These are phyloP conservation scores for Cryphonectria japonica DNA, from an alignment of 2,329 filamentous ascomycete species.

Conservation along the genomic window DNA sequence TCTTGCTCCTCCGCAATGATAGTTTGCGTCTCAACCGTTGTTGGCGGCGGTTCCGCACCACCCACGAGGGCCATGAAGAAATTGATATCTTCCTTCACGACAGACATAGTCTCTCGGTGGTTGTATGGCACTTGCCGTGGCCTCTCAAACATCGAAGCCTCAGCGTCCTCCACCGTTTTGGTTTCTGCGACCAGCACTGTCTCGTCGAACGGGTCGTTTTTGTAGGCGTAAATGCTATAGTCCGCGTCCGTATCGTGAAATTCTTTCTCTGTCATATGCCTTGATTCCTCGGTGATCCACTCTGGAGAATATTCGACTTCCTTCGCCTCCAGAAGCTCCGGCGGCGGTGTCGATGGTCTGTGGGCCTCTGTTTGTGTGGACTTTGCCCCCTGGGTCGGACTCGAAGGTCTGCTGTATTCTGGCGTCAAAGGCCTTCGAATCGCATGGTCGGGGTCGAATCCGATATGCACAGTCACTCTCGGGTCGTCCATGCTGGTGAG, in stretches of 20 bases:
- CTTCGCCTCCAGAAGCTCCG: not conserved
- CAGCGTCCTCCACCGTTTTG: not conserved
- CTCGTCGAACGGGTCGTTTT: not conserved
- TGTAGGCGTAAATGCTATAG: not conserved
- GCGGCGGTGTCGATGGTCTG: not conserved
- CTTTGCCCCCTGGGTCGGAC: not conserved
- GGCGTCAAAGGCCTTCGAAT: not conserved
- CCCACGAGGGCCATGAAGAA: conserved; percentile 21
- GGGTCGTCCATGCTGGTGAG: not conserved
- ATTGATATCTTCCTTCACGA: conserved; percentile 20
- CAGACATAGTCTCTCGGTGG: conserved; percentile 16
- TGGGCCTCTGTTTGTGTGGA: not conserved
- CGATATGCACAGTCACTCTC: not conserved
- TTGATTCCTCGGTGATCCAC: conserved; percentile 1
- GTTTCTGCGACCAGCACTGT: not conserved
- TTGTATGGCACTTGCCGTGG: not conserved
- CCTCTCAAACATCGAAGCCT: not conserved
- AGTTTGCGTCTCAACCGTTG: conserved; percentile 1
- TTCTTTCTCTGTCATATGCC: not conserved
- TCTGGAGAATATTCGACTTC: not conserved
- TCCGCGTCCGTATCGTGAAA: not conserved
- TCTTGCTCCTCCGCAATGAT: conserved; percentile 9
- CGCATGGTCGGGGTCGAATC: not conserved
- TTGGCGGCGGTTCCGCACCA: not conserved
- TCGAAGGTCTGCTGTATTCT: not conserved